These are phyloP conservation scores for Grifola frondosa DNA, from an alignment of 1,284 basidiomycete species.

Conservation along the genomic window DNA sequence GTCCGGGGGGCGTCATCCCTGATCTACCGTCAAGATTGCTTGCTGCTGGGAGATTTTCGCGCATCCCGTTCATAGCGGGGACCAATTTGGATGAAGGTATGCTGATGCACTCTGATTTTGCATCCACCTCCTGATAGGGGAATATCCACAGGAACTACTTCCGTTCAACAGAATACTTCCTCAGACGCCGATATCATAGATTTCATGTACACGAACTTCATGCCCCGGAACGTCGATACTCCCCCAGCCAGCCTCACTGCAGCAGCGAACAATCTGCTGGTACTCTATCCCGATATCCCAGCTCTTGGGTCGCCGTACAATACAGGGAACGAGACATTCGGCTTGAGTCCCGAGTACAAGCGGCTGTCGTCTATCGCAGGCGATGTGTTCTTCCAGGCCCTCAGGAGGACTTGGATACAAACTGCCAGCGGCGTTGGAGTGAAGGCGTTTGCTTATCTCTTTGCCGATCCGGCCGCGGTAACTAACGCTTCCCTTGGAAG, in stretches of 20 bases:
- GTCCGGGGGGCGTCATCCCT: slow-evolving; percentile 11
- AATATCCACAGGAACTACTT: background rate
- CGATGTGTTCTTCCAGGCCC: slow-evolving; percentile 43
- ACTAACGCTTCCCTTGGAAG: slow-evolving; percentile 28
- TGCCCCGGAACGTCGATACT: slow-evolving; percentile 26
- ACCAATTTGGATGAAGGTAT: slow-evolving; percentile 18
- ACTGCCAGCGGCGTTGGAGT: slow-evolving; percentile 38
- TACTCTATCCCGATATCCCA: slow-evolving; percentile 50
- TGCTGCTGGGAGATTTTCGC: slow-evolving; percentile 13
- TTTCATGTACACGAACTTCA: slow-evolving; percentile 40
- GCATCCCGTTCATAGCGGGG: slow-evolving; percentile 19
- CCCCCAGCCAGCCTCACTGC: slow-evolving; percentile 32
- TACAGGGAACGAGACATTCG: slow-evolving; percentile 52
- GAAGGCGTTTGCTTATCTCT: slow-evolving; percentile 47
- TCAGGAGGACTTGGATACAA: slow-evolving; percentile 41
- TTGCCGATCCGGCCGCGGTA: slow-evolving; percentile 41
- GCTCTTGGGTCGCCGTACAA: slow-evolving; percentile 49
- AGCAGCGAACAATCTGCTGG: slow-evolving; percentile 33
- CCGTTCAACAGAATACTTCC: slow-evolving; percentile 2
- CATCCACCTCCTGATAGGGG: background rate
- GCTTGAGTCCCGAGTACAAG: slow-evolving; percentile 43
- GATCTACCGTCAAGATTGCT: slow-evolving; percentile 17
- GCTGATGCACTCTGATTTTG: background rate
- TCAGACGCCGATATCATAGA: background rate
- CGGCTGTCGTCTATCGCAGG: slow-evolving; percentile 43